Base-by-base conservation (phyloP, 2,329 filamentous ascomycete species). In the Juglanconis sp. region DNA sequence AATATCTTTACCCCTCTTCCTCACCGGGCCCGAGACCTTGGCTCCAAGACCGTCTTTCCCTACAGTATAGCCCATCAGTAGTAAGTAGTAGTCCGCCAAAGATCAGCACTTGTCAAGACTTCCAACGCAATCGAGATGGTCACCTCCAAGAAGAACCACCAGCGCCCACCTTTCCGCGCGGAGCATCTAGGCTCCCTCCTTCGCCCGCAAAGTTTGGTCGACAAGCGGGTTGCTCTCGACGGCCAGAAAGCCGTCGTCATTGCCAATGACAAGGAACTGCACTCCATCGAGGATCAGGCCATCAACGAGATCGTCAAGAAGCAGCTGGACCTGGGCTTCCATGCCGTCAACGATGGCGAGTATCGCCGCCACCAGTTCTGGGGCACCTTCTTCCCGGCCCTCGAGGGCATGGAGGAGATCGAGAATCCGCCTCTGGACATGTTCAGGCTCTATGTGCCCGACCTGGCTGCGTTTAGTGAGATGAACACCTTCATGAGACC, bases 141-240 rank as follows among this genome's bases (percentile, higher is more conserved):
- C 44, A 8, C 44, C 44, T 17, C n/a, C 44, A 53, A 52, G 47
- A 63, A 60, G 51, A 67, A 64, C 32, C 63, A 65, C 51, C 67
- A 69, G 46, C 63, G 67, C 3, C 77, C 77, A 24, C 89, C 89
- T 36, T 91, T 90, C 79, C 82, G 89, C 68, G 89, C 89, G 53
- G 89, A 92, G 79, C 89, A 92, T 68, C 79, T 91, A 67, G 89
- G 89, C 67, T 91, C 88, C 13, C 79, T 92, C 36, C 82, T 91
- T 48, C 86, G 89, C n/a, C 88, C 89, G 6, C 76, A 87, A 62
- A 76, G 82, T 59, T 79, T 91, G 58, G 77, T 89, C 40, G 77
- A 85, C 47, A 69, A 69, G 64, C 68, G 68, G 35, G 63, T 69
- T 11, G 63, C 64, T 35, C 70, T 76, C 38, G 73, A 76, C 52